These are phyloP conservation scores for Acanthamoeba rhysodes DNA, from an alignment of 208 protist genomes.

Conservation along the genomic window DNA sequence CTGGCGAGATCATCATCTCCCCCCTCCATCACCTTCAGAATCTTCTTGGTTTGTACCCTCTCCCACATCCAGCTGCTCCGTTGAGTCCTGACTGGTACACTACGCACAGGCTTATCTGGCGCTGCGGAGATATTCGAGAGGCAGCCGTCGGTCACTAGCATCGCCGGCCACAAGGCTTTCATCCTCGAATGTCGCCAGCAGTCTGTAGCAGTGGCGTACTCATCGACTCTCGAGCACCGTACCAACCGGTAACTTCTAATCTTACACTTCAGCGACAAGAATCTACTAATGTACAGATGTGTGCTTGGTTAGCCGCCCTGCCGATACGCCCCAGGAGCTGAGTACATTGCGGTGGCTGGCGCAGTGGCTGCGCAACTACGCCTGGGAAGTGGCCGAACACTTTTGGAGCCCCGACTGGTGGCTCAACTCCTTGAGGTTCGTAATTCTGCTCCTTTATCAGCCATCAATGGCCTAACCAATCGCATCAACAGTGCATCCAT, in stretches of 20 bases:
- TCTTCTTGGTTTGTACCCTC: neutral
- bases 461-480: neutral
- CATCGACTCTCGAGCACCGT: neutral
- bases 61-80: neutral
- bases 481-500: neutral
- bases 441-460: neutral
- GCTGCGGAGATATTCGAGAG: conserved; percentile 8
- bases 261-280: neutral
- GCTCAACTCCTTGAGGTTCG: conserved; percentile 17
- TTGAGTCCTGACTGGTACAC: neutral
- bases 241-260: neutral
- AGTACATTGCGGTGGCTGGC: neutral
- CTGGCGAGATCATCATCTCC: conserved; percentile 27
- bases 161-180: neutral
- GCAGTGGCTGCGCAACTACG: conserved; percentile 19
- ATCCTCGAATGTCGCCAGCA: conserved; percentile 49
- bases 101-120: neutral
- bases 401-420: conserved; percentile 29
- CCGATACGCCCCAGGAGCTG: neutral
- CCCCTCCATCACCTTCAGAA: conserved; percentile 7
- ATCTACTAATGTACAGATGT: neutral
- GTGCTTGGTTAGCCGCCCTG: neutral
- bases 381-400: conserved; percentile 27
- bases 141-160: conserved; percentile 1
- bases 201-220: neutral